Conservation (phyloP, 768 basidiomycete genomes). For the Coprinellus micaceus region DNA sequence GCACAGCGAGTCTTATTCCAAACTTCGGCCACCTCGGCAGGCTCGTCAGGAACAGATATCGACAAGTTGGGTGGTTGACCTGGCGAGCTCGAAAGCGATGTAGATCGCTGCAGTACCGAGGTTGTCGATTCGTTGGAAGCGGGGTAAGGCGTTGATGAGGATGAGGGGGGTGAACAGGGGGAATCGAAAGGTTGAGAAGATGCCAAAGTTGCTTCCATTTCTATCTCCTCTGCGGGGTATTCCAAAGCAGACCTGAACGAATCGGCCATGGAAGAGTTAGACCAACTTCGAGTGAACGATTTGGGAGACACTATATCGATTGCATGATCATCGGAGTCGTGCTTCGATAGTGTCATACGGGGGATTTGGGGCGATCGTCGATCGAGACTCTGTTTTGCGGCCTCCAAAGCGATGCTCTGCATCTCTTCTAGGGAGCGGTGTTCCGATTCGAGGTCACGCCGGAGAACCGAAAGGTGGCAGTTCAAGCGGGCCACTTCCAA, state of each 20-base stretch:
- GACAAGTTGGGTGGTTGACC: slow-evolving; percentile 3
- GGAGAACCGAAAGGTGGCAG: slow-evolving; percentile 76
- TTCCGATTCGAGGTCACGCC: slow-evolving; percentile 72
- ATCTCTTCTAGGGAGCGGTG: slow-evolving; percentile 60
- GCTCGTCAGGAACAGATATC: slow-evolving; percentile 31
- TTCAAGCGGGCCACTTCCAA: slow-evolving; percentile 67
- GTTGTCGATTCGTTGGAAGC: slow-evolving; percentile 18
- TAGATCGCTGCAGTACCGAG: slow-evolving; percentile 5
- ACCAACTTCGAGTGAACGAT: slow-evolving; percentile 29
- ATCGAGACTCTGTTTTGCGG: slow-evolving; percentile 65
- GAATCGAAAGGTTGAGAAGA: slow-evolving; percentile 32
- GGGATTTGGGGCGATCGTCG: slow-evolving; percentile 33
- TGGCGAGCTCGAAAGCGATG: slow-evolving; percentile 16
- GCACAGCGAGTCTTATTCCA: slow-evolving; percentile 86
- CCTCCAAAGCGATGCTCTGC: slow-evolving; percentile 67
- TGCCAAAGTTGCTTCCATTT: slow-evolving; percentile 29
- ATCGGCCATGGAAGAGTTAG: slow-evolving; percentile 47
- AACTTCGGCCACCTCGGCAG: slow-evolving; percentile 76
- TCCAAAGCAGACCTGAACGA: slow-evolving; percentile 72
- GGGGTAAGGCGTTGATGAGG: slow-evolving; percentile 23
- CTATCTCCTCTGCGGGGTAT: slow-evolving; percentile 42
- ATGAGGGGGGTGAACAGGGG: slow-evolving; percentile 30
- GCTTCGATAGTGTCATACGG: slow-evolving; percentile 35
- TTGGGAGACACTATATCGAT: slow-evolving; percentile 13
- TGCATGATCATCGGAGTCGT: slow-evolving; percentile 20